Conservation (phyloP, 2,329 filamentous ascomycete genomes). For the Epichloe hybrida region DNA sequence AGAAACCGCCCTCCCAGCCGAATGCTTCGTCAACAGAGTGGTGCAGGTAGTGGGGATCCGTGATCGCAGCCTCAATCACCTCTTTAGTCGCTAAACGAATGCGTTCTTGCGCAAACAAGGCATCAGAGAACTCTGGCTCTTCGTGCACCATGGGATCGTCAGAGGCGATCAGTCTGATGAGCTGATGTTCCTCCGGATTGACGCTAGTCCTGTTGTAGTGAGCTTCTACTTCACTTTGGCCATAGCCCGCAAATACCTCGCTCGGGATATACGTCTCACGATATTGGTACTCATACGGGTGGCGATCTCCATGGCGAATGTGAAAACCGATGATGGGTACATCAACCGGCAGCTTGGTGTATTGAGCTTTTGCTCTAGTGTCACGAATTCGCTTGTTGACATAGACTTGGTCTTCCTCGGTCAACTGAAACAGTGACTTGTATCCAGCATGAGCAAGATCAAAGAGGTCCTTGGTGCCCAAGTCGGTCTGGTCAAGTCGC, state of each 20-base stretch:
- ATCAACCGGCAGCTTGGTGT: constrained; percentile 25
- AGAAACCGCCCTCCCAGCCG: constrained; percentile 85
- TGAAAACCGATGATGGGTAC: constrained; percentile 52
- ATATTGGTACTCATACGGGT: constrained; percentile 67
- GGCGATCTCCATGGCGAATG: constrained; percentile 66
- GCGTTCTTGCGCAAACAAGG: constrained; percentile 55
- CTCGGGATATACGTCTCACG: constrained; percentile 65
- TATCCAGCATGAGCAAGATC: constrained; percentile 56
- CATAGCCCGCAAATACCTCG: constrained; percentile 50
- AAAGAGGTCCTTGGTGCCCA: constrained; percentile 42
- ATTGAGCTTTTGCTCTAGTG: constrained; percentile 34
- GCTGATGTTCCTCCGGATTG: constrained; percentile 22
- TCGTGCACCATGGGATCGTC: constrained; percentile 69
- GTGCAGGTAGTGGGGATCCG: constrained; percentile 38
- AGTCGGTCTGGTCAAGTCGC: constrained; percentile 11
- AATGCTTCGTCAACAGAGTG: constrained; percentile 63
- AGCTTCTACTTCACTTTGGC: constrained; percentile 38
- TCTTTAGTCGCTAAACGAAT: constrained; percentile 62
- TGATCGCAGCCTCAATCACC: constrained; percentile 25
- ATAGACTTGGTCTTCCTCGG: constrained; percentile 50
- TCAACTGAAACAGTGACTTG: constrained; percentile 59
- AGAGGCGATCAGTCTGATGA: constrained; percentile 54
- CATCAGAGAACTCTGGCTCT: constrained; percentile 44
- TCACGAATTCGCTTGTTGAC: constrained; percentile 44
- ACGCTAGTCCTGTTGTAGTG: constrained; percentile 30